Base-by-base conservation (phyloP, 2,329 filamentous ascomycete species). In the Fusarium globosum region DNA sequence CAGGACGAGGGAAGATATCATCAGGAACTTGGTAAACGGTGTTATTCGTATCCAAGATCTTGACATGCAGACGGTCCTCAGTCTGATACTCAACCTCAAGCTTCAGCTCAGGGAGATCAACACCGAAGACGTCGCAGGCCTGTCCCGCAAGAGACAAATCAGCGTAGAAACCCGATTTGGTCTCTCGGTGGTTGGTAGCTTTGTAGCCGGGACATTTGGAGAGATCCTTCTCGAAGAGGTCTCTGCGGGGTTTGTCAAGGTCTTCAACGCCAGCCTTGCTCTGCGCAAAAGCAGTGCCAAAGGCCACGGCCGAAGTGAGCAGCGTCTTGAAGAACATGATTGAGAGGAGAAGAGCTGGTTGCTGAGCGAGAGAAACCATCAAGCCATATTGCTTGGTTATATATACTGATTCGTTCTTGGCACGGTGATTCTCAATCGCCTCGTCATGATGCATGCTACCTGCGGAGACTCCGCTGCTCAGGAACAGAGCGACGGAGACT, bases 61-160 rank as follows among this genome's bases (percentile, higher is more conserved):
- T 89, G 56, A 96, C 85, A 62, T 92, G 91, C 45, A 96, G 81
- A 4, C 93, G 87, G 74, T 93, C 88, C 21, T 79, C 65, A 23
- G 77, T 79, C 46, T 83, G 79, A 42, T 82, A 81, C 8, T 79
- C 78, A 18, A 96, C 91, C 7, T 89, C 87, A 38, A 97, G 83
- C 41, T 86, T 87, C 55, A 97, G 83, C 9, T 87, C 84, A 30
- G 91, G 86, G 35, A 97, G 84, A 78, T 97, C 94, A 13, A 87
- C 92, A 1, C 94, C 94, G 72, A 96, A 97, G 28, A 90, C 88
- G 80, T 96, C 93, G 84, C 94, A 96, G 11, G 91, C 86, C 15
- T 85, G 77, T 0, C 93, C 94, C 13, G 92, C 92, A 16, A 97
- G 87, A 6, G 82, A 86, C 53, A 97, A 85, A 72, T 92, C 87